Evolutionary conservation across 2,329 filamentous ascomycete species (phyloP).

Genomic region (Fusarium sp.): DNA sequence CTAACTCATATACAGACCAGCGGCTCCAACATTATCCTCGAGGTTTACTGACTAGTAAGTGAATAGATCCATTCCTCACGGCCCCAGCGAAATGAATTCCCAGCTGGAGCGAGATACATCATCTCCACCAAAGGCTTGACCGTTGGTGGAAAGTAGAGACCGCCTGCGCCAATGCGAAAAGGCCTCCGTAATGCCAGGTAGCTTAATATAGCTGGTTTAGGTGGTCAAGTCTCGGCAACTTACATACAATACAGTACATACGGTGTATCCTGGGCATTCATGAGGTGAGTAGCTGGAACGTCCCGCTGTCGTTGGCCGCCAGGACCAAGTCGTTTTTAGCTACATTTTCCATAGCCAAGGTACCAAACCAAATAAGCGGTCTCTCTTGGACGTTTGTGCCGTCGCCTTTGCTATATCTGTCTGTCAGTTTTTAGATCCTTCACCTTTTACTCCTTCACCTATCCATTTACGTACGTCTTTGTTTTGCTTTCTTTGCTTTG

Average conservation of each 20-base stretch:
- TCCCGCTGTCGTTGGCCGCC: constrained; percentile 27
- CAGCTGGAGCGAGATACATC: constrained; percentile 32
- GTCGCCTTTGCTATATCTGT: constrained; percentile 29
- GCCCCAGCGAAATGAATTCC: constrained; percentile 28
- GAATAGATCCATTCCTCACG: constrained; percentile 22
- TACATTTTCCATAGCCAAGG: constrained; percentile 21
- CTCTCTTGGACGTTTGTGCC: constrained; percentile 25
- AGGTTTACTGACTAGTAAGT: constrained; percentile 21
- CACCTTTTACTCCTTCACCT: constrained; percentile 23
- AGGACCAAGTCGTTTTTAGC: constrained; percentile 39
- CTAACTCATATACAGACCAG: constrained; percentile 13
- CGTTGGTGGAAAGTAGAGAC: constrained; percentile 36
- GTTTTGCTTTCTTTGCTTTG: background rate
- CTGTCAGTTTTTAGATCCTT: constrained; percentile 22
- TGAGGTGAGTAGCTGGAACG: constrained; percentile 11
- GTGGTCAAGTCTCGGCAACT: constrained; percentile 32
- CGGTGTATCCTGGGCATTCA: constrained; percentile 36
- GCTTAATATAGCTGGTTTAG: constrained; percentile 20
- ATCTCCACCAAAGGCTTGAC: constrained; percentile 30
- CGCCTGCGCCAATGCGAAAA: constrained; percentile 28
- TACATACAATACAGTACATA: constrained; percentile 17
- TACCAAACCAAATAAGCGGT: constrained; percentile 33
- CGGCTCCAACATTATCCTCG: constrained; percentile 15
- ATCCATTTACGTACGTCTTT: constrained; percentile 7
- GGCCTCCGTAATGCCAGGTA: constrained; percentile 35